Evolutionary conservation across 2,329 filamentous ascomycete species (phyloP).

Genomic region (Albophoma yamanashiensis): DNA sequence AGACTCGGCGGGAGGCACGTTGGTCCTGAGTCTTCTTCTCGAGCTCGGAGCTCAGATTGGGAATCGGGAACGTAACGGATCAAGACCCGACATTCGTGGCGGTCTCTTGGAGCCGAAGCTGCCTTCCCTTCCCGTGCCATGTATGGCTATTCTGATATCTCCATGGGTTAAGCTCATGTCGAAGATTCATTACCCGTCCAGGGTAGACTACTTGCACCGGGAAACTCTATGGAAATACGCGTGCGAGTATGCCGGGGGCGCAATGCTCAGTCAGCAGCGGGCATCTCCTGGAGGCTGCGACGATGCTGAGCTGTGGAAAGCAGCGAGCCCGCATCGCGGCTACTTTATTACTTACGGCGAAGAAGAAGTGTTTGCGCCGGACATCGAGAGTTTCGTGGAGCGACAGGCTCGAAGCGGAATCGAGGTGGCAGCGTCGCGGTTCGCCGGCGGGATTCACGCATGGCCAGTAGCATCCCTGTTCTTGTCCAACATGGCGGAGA

Average conservation of each 20-base stretch:
- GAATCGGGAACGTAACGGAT: constrained; percentile 9
- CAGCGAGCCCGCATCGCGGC: constrained; percentile 54
- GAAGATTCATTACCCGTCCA: constrained; percentile 53
- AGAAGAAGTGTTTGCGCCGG: constrained; percentile 67
- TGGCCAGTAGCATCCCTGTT: constrained; percentile 68
- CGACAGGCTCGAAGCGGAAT: constrained; percentile 43
- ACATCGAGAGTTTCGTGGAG: constrained; percentile 51
- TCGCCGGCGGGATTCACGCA: constrained; percentile 62
- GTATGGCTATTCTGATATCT: constrained; percentile 62
- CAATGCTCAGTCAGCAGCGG: constrained; percentile 20
- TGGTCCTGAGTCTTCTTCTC: constrained; percentile 63
- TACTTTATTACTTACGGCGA: constrained; percentile 62
- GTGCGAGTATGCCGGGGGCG: constrained; percentile 48
- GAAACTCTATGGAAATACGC: constrained; percentile 59
- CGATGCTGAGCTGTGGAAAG: constrained; percentile 54
- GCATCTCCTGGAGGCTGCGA: constrained; percentile 60
- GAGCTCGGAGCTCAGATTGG: constrained; percentile 38
- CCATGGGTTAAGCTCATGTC: constrained; percentile 72
- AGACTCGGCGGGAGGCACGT: constrained; percentile 68
- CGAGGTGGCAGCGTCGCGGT: constrained; percentile 45
- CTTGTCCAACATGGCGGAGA: constrained; percentile 34
- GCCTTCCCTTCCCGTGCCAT: constrained; percentile 19
- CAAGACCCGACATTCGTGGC: constrained; percentile 4
- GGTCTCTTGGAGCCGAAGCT: constrained; percentile 6
- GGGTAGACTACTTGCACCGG: constrained; percentile 65